phyloP scores from a whole-genome alignment of 2,329 filamentous ascomycete species.

The Aspergillus floridensis region DNA sequence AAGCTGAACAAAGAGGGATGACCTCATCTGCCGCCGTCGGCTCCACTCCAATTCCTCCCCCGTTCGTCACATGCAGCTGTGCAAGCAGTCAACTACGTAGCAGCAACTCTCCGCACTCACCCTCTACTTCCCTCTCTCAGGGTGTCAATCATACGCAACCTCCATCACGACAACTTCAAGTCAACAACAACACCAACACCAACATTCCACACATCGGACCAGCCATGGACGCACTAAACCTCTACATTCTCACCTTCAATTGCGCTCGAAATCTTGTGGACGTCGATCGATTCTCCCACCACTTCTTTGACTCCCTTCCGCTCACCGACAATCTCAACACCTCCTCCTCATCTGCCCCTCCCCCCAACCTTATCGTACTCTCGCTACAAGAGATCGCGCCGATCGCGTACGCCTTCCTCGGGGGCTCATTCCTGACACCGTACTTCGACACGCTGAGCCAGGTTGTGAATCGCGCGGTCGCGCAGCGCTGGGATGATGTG shows the following conservation, averaged over 20 bases:
- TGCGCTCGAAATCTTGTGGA: constrained; percentile 73
- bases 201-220: background rate
- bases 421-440: constrained; percentile 71
- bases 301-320: constrained; percentile 62
- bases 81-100: background rate
- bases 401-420: constrained; percentile 78
- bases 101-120: background rate
- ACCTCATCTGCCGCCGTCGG: constrained; percentile 4
- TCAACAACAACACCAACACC: background rate
- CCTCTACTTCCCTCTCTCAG: too few relatives aligned
- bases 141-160: too few relatives aligned
- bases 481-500: constrained; percentile 40
- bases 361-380: constrained; percentile 66
- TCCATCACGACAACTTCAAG: too few relatives aligned
- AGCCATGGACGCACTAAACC: constrained; percentile 56
- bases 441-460: constrained; percentile 72
- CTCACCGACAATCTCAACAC: constrained; percentile 47
- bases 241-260: constrained; percentile 87
- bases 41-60: background rate
- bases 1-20: background rate
- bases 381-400: constrained; percentile 87
- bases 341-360: constrained; percentile 37
- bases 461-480: constrained; percentile 68
- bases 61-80: background rate
- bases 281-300: constrained; percentile 65